A percentile compares a stretch with the other conserved stretches of the same genome.
phyloP scores from a whole-genome alignment of 2,329 filamentous ascomycete genomes.

The Ophiostoma perfectum region DNA sequence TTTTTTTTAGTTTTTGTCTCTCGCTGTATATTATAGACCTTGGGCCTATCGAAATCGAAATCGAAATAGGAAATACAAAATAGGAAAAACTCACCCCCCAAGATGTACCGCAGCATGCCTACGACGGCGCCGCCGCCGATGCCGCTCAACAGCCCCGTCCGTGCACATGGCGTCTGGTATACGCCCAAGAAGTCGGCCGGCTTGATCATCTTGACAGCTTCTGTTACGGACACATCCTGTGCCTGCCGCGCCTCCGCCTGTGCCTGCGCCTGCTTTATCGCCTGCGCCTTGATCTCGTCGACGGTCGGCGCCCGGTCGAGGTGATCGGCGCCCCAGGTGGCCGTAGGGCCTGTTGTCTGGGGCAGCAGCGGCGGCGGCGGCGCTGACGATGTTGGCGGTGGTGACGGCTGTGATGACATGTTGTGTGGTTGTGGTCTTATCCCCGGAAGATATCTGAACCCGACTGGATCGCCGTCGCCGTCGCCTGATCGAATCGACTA shows the following conservation, averaged over 20 bases:
- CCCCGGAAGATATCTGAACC: too few species aligned
- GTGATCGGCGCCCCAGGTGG: slow-evolving; percentile 28
- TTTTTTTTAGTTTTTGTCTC: not conserved
- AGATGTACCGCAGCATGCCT: slow-evolving; percentile 67
- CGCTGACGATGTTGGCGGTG: not conserved
- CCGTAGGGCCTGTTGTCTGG: slow-evolving; percentile 22
- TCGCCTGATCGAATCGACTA: not conserved
- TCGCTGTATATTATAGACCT: too few species aligned
- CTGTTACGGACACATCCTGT: slow-evolving; percentile 40
- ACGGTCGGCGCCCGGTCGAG: slow-evolving; percentile 26
- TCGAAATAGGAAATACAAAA: too few species aligned
- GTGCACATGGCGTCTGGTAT: slow-evolving; percentile 75
- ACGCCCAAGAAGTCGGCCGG: slow-evolving; percentile 64
- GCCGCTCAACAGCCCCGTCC: slow-evolving; percentile 75
- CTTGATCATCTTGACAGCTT: slow-evolving; percentile 63
- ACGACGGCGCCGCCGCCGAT: slow-evolving; percentile 73
- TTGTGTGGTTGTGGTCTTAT: not conserved
- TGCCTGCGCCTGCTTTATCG: slow-evolving; percentile 2
- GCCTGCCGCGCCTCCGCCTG: slow-evolving; percentile 5
- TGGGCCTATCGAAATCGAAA: too few species aligned
- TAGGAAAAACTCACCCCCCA: slow-evolving; percentile 54
- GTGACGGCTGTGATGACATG: slow-evolving; percentile 3
- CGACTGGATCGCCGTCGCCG: not conserved
- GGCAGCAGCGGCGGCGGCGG: slow-evolving; percentile 15
- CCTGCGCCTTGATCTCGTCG: slow-evolving; percentile 34